Evolutionary conservation across 2,329 filamentous ascomycete species (phyloP).

Genomic region (Orbilia quercus): DNA sequence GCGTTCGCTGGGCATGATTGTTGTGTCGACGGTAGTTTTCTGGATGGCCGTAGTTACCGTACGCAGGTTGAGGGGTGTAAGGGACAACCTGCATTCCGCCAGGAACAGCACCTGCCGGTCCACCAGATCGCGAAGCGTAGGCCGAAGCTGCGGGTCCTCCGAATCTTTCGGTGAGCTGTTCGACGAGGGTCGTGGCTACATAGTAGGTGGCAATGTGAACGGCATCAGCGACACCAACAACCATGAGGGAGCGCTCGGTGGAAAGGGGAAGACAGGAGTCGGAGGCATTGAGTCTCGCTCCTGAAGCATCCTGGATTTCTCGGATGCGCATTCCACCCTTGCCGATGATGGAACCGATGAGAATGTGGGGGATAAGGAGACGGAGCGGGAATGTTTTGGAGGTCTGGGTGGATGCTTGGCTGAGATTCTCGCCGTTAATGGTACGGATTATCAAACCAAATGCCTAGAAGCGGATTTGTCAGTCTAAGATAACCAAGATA

Average conservation of each 20-base stretch:
- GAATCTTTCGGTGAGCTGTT: slow-evolving; percentile 96
- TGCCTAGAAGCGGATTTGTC: slow-evolving; percentile 69
- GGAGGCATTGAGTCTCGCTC: slow-evolving; percentile 94
- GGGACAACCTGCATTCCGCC: slow-evolving; percentile 99
- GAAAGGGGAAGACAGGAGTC: slow-evolving; percentile 94
- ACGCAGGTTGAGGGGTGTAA: slow-evolving; percentile 91
- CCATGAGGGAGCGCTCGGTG: slow-evolving; percentile 95
- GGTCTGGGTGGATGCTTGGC: slow-evolving; percentile 85
- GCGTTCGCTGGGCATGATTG: slow-evolving; percentile 77
- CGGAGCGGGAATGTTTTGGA: slow-evolving; percentile 98
- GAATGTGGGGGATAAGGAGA: slow-evolving; percentile 92
- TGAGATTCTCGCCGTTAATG: slow-evolving; percentile 93
- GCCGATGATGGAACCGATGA: slow-evolving; percentile 98
- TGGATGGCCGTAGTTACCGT: slow-evolving; percentile 89
- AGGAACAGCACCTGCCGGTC: slow-evolving; percentile 90
- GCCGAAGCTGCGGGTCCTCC: slow-evolving; percentile 96
- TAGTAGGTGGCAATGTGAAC: slow-evolving; percentile 99
- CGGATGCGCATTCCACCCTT: slow-evolving; percentile 96
- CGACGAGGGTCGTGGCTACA: slow-evolving; percentile 94
- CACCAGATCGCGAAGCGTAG: slow-evolving; percentile 93
- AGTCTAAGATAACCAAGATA: background rate
- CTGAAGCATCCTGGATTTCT: slow-evolving; percentile 97
- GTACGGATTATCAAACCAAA: slow-evolving; percentile 98
- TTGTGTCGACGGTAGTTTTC: slow-evolving; percentile 85
- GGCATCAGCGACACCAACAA: slow-evolving; percentile 96